A percentile compares a stretch with the other conserved stretches of the same genome.
Evolutionary conservation across 2,329 filamentous ascomycete species (phyloP).

Genomic region (Penicillium sp.): DNA sequence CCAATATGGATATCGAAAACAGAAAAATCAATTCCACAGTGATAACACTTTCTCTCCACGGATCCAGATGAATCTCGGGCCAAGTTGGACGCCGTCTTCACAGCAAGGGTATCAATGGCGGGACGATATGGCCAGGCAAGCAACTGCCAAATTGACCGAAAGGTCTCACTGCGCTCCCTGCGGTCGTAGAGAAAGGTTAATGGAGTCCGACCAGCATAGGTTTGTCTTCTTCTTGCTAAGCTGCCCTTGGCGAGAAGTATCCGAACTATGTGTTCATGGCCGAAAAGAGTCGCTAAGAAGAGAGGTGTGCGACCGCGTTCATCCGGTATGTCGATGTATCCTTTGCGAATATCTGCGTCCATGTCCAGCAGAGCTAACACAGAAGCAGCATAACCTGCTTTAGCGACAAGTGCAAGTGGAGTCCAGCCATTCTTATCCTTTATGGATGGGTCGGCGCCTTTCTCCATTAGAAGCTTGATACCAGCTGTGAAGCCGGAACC

Average conservation of each 20-base stretch:
- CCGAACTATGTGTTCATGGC: neutral
- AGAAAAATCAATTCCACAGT: neutral
- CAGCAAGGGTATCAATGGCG: neutral
- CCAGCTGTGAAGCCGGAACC: neutral
- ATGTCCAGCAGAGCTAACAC: neutral
- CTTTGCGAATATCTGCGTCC: neutral
- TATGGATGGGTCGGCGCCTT: neutral
- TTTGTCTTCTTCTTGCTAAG: neutral
- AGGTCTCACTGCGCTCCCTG: neutral
- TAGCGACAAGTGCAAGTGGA: constrained; percentile 1
- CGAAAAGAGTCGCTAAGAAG: constrained; percentile 6
- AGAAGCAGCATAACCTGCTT: neutral
- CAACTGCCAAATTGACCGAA: neutral
- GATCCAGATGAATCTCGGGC: neutral
- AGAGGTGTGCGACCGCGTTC: constrained; percentile 4
- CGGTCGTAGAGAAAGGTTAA: neutral
- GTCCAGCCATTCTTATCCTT: neutral
- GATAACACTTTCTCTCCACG: neutral
- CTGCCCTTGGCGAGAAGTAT: neutral
- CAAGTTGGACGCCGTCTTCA: neutral
- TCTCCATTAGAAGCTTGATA: neutral
- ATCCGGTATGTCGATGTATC: constrained; percentile 2
- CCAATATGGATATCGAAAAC: neutral
- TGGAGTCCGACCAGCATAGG: neutral
- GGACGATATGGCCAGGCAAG: neutral